These are phyloP conservation scores for Yamadazyma kanchanaburiensis DNA, from an alignment of 1,139 yeast species.

Conservation along the genomic window DNA sequence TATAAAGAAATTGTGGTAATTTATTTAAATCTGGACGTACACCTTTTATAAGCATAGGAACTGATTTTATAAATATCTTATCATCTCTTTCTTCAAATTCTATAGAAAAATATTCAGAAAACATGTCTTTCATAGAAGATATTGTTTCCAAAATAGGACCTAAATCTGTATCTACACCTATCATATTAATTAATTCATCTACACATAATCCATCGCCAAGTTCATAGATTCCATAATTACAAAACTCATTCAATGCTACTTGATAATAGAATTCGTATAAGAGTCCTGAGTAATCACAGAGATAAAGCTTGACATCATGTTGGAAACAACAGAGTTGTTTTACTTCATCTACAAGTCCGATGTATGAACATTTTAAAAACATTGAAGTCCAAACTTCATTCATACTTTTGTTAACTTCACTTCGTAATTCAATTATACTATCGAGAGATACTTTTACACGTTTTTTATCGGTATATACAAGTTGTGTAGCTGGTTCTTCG, in stretches of 20 bases:
- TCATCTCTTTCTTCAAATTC: slow-evolving; percentile 26
- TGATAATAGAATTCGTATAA: slow-evolving; percentile 77
- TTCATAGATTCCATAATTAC: slow-evolving; percentile 70
- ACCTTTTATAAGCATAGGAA: slow-evolving; percentile 69
- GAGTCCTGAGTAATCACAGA: slow-evolving; percentile 78
- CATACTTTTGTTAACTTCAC: slow-evolving; percentile 43
- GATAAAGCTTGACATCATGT: slow-evolving; percentile 68
- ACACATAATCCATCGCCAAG: slow-evolving; percentile 39
- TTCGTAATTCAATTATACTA: slow-evolving; percentile 55
- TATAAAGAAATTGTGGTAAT: slow-evolving; percentile 62
- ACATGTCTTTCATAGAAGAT: slow-evolving; percentile 66
- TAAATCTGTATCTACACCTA: slow-evolving; percentile 9
- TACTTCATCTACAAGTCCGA: slow-evolving; percentile 76
- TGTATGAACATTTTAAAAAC: slow-evolving; percentile 67
- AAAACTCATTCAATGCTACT: slow-evolving; percentile 70
- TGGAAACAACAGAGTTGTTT: slow-evolving; percentile 79
- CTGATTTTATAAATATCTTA: slow-evolving; percentile 34
- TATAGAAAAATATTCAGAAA: slow-evolving; percentile 72
- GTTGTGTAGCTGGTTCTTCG: not conserved
- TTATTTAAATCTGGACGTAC: slow-evolving; percentile 63
- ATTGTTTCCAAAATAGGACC: slow-evolving; percentile 24
- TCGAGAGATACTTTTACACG: slow-evolving; percentile 45
- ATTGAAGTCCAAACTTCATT: slow-evolving; percentile 61
- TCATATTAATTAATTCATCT: slow-evolving; percentile 24
- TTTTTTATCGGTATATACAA: slow-evolving; percentile 7